Evolutionary conservation across 2,329 filamentous ascomycete genomes (phyloP).

Genomic region (Botryotinia narcissicola): DNA sequence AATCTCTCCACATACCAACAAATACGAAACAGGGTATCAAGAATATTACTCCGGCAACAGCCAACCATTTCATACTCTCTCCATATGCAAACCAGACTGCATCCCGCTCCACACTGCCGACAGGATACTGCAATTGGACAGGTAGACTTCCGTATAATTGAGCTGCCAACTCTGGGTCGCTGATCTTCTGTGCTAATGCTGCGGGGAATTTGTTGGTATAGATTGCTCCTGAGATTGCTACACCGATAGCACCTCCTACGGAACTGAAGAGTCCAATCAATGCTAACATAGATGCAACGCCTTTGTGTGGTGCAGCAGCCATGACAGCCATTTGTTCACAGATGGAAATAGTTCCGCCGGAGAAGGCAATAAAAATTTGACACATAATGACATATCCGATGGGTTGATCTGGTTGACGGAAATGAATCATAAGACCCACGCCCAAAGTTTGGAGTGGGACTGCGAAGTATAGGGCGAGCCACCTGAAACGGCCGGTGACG

Average conservation of each 20-base stretch:
- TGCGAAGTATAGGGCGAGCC: slow-evolving; percentile 27
- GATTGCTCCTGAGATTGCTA: slow-evolving; percentile 61
- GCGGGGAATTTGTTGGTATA: slow-evolving; percentile 58
- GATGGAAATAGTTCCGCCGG: slow-evolving; percentile 56
- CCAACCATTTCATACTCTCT: slow-evolving; percentile 48
- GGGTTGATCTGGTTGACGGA: slow-evolving; percentile 50
- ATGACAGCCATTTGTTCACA: slow-evolving; percentile 59
- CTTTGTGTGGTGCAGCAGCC: slow-evolving; percentile 58
- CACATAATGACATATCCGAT: slow-evolving; percentile 56
- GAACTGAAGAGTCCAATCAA: slow-evolving; percentile 59
- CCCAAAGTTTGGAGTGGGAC: slow-evolving; percentile 45
- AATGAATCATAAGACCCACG: slow-evolving; percentile 57
- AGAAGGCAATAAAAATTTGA: slow-evolving; percentile 59
- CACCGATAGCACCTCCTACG: slow-evolving; percentile 59
- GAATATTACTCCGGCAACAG: slow-evolving; percentile 41
- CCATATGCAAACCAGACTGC: slow-evolving; percentile 62
- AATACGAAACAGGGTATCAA: slow-evolving; percentile 44
- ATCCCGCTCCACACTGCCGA: slow-evolving; percentile 49
- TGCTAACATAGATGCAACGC: slow-evolving; percentile 59
- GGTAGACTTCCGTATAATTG: slow-evolving; percentile 51
- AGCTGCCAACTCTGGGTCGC: slow-evolving; percentile 28
- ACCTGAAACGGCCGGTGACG: slow-evolving; percentile 32
- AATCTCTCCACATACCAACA: slow-evolving; percentile 47
- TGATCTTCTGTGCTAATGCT: slow-evolving; percentile 44
- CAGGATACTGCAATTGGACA: slow-evolving; percentile 52